These are phyloP conservation scores for Yamadazyma epiphylla DNA, from an alignment of 1,139 yeast species.

Conservation along the genomic window DNA sequence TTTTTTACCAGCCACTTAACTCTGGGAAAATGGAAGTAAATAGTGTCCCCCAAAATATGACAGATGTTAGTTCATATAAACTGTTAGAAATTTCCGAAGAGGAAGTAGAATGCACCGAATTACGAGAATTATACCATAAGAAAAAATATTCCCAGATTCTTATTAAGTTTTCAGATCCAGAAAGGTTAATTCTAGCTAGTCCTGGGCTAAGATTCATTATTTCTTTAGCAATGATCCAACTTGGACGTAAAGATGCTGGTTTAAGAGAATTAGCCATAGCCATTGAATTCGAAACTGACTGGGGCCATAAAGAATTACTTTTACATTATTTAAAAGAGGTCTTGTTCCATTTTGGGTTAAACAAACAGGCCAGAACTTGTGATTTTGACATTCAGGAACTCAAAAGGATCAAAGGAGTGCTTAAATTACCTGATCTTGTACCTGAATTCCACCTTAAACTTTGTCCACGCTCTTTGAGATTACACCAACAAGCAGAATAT, in stretches of 20 bases:
- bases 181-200: conserved; percentile 3
- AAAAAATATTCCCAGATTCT: conserved; percentile 13
- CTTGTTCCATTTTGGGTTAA: conserved; percentile 7
- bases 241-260: conserved; percentile 24
- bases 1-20: conserved; percentile 2
- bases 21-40: too few relatives aligned
- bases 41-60: too few relatives aligned
- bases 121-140: conserved; percentile 5
- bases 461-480: too few relatives aligned
- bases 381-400: too few relatives aligned
- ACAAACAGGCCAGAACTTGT: background rate
- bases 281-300: conserved; percentile 20
- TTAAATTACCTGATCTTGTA: too few relatives aligned
- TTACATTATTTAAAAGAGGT: conserved; percentile 15
- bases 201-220: conserved; percentile 12
- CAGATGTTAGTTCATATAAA: too few relatives aligned
- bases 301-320: conserved; percentile 13
- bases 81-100: conserved; percentile 4
- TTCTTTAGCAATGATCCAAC: conserved; percentile 18
- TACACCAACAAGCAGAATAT: conserved; percentile 20
- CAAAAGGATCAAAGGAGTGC: too few relatives aligned
- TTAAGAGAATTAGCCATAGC: conserved; percentile 24
- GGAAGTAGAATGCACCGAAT: conserved; percentile 2
- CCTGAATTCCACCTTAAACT: too few relatives aligned
- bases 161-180: conserved; percentile 9